Evolutionary conservation across 306 rosid genomes (phyloP).

Genomic region (Pterocarpus macrocarpus): DNA sequence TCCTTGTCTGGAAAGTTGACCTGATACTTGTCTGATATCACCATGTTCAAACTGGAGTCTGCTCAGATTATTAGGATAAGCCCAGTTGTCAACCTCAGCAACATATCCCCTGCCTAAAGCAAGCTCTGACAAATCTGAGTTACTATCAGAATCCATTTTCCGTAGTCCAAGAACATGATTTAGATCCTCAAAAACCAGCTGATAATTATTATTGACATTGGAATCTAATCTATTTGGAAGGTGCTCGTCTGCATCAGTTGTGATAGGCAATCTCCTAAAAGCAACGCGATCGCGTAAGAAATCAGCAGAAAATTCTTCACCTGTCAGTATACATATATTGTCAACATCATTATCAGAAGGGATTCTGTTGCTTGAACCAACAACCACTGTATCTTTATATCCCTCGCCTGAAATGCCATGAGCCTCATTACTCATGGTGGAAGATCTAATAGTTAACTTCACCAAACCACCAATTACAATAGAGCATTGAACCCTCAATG

Average conservation of each 20-base stretch:
- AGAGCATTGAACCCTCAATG: conserved; percentile 35
- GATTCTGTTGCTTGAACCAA: conserved; percentile 45
- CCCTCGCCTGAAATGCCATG: conserved; percentile 53
- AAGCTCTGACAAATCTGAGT: conserved; percentile 60
- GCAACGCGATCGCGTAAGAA: conserved; percentile 77
- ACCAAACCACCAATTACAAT: conserved; percentile 42
- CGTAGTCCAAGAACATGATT: conserved; percentile 52
- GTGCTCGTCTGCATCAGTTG: conserved; percentile 55
- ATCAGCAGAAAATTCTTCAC: conserved; percentile 88
- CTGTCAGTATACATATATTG: conserved; percentile 76
- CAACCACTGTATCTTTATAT: conserved; percentile 45
- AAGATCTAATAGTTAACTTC: conserved; percentile 47
- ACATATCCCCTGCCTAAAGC: conserved; percentile 51
- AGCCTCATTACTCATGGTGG: conserved; percentile 75
- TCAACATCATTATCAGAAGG: conserved; percentile 48
- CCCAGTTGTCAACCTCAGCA: conserved; percentile 62
- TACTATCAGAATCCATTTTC: conserved; percentile 59
- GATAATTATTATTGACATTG: conserved; percentile 51
- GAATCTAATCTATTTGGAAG: conserved; percentile 56
- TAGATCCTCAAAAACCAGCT: conserved; percentile 60
- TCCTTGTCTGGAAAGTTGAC: background rate
- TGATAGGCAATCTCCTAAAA: conserved; percentile 61
- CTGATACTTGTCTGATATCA: conserved; percentile 55
- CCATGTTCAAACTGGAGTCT: conserved; percentile 62
- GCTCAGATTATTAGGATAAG: conserved; percentile 54